A percentile compares a stretch with the other conserved stretches of the same genome.
Evolutionary conservation across 2,329 filamentous ascomycete species (phyloP).

Genomic region (Botrytis paeoniae): DNA sequence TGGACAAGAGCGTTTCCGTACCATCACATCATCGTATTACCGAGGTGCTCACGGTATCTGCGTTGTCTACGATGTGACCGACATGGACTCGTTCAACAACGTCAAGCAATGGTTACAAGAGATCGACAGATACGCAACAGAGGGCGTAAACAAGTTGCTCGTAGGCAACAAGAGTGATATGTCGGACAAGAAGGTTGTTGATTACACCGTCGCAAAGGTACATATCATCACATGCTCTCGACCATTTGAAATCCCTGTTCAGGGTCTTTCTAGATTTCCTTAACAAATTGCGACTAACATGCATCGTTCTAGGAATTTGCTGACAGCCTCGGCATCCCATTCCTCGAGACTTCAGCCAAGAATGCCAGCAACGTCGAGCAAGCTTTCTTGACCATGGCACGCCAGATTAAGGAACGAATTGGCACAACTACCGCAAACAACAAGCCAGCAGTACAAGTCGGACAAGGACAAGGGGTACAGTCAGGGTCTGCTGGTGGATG

Average conservation of each 20-base stretch:
- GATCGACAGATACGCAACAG: conserved; percentile 98
- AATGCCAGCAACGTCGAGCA: conserved; percentile 99
- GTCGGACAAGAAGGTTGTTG: conserved; percentile 99
- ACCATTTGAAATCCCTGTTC: conserved; percentile 28
- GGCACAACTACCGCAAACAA: conserved; percentile 92
- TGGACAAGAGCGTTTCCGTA: conserved; percentile 98
- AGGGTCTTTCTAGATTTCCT: neutral
- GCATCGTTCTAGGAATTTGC: conserved; percentile 75
- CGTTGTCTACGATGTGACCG: conserved; percentile 99
- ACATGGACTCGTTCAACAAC: conserved; percentile 99
- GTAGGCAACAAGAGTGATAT: conserved; percentile 99
- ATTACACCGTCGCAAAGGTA: conserved; percentile 99
- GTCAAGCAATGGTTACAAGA: conserved; percentile 99
- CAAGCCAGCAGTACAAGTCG: conserved; percentile 96
- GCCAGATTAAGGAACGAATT: conserved; percentile 99
- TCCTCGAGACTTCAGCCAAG: conserved; percentile 99
- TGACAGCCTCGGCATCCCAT: conserved; percentile 96
- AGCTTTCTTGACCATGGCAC: conserved; percentile 99
- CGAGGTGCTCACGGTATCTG: conserved; percentile 98
- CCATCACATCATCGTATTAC: conserved; percentile 99
- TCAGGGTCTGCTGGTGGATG: conserved; percentile 81
- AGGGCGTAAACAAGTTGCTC: conserved; percentile 98
- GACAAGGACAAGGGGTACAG: conserved; percentile 90
- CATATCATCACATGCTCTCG: conserved; percentile 37
- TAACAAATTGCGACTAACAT: conserved; percentile 24